These are phyloP conservation scores for Scedosporium boydii DNA, from an alignment of 2,329 filamentous ascomycete species.

Conservation along the genomic window DNA sequence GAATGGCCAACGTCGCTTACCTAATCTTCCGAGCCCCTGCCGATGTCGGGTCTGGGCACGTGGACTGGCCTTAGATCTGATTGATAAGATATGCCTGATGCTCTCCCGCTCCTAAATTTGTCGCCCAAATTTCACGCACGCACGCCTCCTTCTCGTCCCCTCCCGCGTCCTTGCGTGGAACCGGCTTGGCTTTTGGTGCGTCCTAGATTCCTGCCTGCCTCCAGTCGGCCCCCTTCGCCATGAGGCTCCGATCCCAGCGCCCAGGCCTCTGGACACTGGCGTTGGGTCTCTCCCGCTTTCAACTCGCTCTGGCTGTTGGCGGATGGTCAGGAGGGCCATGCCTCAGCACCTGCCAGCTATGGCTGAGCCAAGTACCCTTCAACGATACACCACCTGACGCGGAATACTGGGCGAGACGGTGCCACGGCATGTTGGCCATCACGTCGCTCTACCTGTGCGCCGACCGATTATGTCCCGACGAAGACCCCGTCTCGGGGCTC, in stretches of 20 bases:
- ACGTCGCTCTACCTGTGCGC: constrained; percentile 30
- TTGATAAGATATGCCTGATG: background rate
- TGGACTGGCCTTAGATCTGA: background rate
- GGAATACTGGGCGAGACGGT: background rate
- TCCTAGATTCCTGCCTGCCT: background rate
- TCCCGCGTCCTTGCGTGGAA: background rate
- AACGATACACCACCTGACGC: background rate
- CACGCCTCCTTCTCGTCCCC: background rate
- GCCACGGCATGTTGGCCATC: constrained; percentile 20
- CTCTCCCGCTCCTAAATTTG: background rate
- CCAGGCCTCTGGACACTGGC: background rate
- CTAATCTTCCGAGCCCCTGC: background rate
- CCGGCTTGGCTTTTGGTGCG: background rate
- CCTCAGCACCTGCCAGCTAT: constrained; percentile 4
- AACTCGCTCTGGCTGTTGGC: background rate
- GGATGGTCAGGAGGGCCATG: background rate
- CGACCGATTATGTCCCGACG: constrained; percentile 22
- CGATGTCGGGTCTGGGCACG: background rate
- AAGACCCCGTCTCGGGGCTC: constrained; percentile 15
- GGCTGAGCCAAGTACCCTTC: constrained; percentile 1
- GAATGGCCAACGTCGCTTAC: background rate
- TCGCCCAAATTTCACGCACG: background rate
- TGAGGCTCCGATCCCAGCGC: background rate
- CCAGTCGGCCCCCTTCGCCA: background rate
- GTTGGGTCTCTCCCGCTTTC: background rate